phyloP scores from a whole-genome alignment of 352 stramenopile genomes.

The Pseudoperonospora humuli region DNA sequence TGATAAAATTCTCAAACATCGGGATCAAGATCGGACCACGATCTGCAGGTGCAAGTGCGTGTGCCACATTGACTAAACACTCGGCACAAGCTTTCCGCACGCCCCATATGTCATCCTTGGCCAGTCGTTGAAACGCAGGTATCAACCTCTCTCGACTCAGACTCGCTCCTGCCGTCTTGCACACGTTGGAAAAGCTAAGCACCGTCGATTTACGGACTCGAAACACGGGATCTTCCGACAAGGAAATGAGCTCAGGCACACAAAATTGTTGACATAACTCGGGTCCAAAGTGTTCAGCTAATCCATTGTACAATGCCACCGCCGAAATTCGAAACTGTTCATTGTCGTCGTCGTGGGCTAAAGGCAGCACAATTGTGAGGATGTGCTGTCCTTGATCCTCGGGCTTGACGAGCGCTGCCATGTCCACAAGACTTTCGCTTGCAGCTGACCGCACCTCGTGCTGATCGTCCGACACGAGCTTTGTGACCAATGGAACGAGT shows the following conservation, averaged over 20 bases:
- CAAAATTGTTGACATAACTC: slow-evolving; percentile 92
- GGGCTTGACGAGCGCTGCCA: slow-evolving; percentile 72
- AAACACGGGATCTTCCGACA: slow-evolving; percentile 90
- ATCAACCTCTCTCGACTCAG: slow-evolving; percentile 83
- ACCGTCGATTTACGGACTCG: slow-evolving; percentile 88
- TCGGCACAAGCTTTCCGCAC: slow-evolving; percentile 91
- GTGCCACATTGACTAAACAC: slow-evolving; percentile 81
- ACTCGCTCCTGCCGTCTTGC: slow-evolving; percentile 67
- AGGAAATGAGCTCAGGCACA: slow-evolving; percentile 87
- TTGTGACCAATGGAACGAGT: slow-evolving; percentile 67
- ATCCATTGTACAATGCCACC: slow-evolving; percentile 87
- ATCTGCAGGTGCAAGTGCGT: slow-evolving; percentile 65
- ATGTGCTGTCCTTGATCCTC: slow-evolving; percentile 88
- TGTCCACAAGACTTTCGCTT: slow-evolving; percentile 81
- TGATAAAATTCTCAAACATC: slow-evolving; percentile 83
- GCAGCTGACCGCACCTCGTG: slow-evolving; percentile 84
- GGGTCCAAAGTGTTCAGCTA: slow-evolving; percentile 78
- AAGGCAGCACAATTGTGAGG: slow-evolving; percentile 88
- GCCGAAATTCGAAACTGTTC: slow-evolving; percentile 92
- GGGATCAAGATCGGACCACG: slow-evolving; percentile 80
- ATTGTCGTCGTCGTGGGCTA: slow-evolving; percentile 88
- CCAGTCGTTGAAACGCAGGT: slow-evolving; percentile 85
- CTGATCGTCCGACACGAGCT: slow-evolving; percentile 79
- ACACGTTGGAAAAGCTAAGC: slow-evolving; percentile 87
- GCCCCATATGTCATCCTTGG: slow-evolving; percentile 92